Evolutionary conservation across 805 yeast species (phyloP), one percentile per base, ranked within the genome.

Genomic region (Pichia rugopelliculosa): DNA sequence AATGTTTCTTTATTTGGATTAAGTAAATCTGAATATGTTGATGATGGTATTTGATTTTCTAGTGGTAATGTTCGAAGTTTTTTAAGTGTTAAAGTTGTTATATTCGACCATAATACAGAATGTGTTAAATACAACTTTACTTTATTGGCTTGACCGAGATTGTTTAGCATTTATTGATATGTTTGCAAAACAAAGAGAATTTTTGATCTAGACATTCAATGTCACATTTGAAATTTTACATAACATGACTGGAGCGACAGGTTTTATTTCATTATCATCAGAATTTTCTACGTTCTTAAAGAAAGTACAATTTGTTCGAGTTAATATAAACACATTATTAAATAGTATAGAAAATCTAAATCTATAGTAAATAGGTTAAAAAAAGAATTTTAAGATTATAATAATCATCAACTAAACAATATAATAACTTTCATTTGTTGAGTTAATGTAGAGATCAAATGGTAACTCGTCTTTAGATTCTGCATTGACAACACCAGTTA

Each of bases 401-500:
- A 6, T 30, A n/a, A 6, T n/a, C 15, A 26, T 21, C 12, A 2
- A 6, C 38, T 57, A 78, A 51, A 74, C 73, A 54, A 82, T 72
- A 46, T 72, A 71, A 61, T 76, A 82, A 36, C 76, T 76, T 53
- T 84, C 91, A 24, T 80, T 65, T n/a, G 70, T 59, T 51, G 81
- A 67, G 53, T 72, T 76, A 49, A 76, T 73, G 53, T 77, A 76
- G 61, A 82, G 75, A 56, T 82, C 88, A 64, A 80, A 87, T 47
- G 90, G 87, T 53, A 85, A 73, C 21, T 81, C 74, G 40, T 68
- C 72, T 13, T 55, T 60, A 12, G 55, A 37, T 25, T 59, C 62
- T 23, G 77, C 76, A 51, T 86, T 79, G 50, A 76, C 81, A 38
- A 75, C 66, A 41, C 87, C 79, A 53, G 74, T 76, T 48, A 90